Conservation (phyloP, 371 early-diverging fungal species). For the Coemansia linderi region DNA sequence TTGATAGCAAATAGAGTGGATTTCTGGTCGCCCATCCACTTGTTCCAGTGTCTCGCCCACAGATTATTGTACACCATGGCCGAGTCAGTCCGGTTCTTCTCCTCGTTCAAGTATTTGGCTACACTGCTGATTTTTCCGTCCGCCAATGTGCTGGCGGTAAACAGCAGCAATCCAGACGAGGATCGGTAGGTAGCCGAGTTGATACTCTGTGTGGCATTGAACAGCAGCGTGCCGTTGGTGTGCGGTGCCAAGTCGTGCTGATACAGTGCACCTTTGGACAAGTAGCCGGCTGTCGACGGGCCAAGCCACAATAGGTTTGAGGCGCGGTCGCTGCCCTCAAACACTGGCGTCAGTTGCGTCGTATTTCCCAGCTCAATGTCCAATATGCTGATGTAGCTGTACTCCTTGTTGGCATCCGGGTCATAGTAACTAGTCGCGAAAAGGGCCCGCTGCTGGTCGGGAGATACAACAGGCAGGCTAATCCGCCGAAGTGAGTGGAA, state of each 20-base stretch:
- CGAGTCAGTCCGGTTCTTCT: conserved; percentile 28
- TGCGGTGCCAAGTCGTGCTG: conserved; percentile 15
- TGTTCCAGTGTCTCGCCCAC: conserved; percentile 53
- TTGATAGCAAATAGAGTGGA: conserved; percentile 30
- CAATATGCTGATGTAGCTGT: conserved; percentile 20
- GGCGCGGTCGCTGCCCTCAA: conserved; percentile 16
- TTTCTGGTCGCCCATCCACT: conserved; percentile 39
- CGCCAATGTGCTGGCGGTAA: conserved; percentile 33
- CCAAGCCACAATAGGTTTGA: conserved; percentile 45
- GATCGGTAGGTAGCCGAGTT: conserved; percentile 24
- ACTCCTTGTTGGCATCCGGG: conserved; percentile 18
- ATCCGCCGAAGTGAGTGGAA: conserved; percentile 41
- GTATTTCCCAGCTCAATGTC: conserved; percentile 24
- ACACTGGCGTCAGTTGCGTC: conserved; percentile 32
- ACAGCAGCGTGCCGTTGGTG: conserved; percentile 29
- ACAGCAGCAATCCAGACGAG: conserved; percentile 16
- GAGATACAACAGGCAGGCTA: conserved; percentile 37
- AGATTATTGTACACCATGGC: conserved; percentile 45
- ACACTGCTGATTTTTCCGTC: conserved; percentile 19
- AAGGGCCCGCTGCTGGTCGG: conserved; percentile 24
- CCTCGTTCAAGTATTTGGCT: conserved; percentile 6
- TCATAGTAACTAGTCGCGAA: conserved; percentile 27
- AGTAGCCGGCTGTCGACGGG: conserved; percentile 24
- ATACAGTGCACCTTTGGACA: conserved; percentile 21
- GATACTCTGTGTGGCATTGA: conserved; percentile 26